Percentiles rank a stretch among this genome's conserved stretches.
phyloP scores from a whole-genome alignment of 2,329 filamentous ascomycete species.

The Beauveria medogensis region DNA sequence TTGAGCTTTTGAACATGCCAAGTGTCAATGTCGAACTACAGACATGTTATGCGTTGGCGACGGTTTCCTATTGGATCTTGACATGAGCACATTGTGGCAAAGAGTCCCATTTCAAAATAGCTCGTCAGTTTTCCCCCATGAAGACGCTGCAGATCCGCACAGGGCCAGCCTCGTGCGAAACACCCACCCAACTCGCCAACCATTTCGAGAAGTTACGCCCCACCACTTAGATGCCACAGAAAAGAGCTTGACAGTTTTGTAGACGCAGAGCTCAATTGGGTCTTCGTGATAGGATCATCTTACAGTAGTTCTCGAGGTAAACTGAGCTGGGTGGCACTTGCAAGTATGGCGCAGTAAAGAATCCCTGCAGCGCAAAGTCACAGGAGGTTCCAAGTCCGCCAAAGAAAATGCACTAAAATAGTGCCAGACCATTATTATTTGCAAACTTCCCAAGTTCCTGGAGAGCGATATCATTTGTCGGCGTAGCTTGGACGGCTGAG shows the following conservation, averaged over 20 bases:
- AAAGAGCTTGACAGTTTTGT: too few species aligned
- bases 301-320: not conserved
- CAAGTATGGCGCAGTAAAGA: not conserved
- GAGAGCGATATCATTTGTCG: conserved; percentile 2
- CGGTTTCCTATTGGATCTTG: too few species aligned
- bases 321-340: not conserved
- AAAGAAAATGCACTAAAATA: not conserved
- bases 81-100: not conserved
- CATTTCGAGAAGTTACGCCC: not conserved
- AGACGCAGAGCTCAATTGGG: not conserved
- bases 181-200: not conserved
- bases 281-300: not conserved
- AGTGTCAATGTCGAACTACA: not conserved
- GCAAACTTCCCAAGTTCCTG: not conserved
- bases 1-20: not conserved
- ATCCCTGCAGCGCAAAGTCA: not conserved
- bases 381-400: not conserved
- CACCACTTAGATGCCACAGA: not conserved
- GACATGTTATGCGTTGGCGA: not conserved
- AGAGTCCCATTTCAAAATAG: not conserved
- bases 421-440: not conserved
- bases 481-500: not conserved
- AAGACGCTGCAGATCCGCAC: not conserved
- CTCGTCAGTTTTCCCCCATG: not conserved
- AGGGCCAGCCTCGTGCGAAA: not conserved